Evolutionary conservation across 352 stramenopile genomes (phyloP), one percentile per base, ranked within the genome.

Genomic region (Pythium rhizo-oryzae): DNA sequence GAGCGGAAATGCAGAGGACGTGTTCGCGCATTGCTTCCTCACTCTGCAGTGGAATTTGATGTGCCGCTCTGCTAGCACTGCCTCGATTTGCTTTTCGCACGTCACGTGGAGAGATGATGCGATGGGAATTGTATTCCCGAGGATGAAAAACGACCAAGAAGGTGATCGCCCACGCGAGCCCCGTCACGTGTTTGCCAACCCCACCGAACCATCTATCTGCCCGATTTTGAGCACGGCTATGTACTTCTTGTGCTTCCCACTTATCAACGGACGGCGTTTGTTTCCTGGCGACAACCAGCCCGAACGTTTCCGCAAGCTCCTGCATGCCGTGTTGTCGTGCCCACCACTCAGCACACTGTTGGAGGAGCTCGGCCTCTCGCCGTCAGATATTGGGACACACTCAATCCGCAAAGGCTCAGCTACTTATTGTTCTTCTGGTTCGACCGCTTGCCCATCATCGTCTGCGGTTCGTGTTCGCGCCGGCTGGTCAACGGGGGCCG

Each of bases 121-220:
- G 19, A 23, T 74, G 13, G 47, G 67, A 21, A 69, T 80, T 7
- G 67, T 71, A 35, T 80, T 78, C 30, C 46, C 69, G 7, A 54
- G 76, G 19, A 76, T 71, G 59, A 78, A 46, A 77, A 65, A n/a
- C 13, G 59, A 73, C 24, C 68, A 80, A 55, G 19, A 33, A n/a
- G 75, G 68, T 35, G 59, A 59, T 16, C 46, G 59, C 1, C 65
- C 65, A 47, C 56, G 53, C 8, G 70, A 80, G 25, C 71, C 71
- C 5, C 59, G 49, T n/a, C 74, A 78, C 46, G 28, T 76, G 9
- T 78, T 74, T 35, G 43, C 74, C 30, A 76, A 80, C 56, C 62
- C 67, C 44, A 21, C 59, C 3, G 16, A 59, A 28, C 74, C 62
- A 28, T 37, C 68, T 24, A 63, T 78, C 7, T 81, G 71, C 16